These are phyloP conservation scores for Hypocreales sp. DNA, from an alignment of 2,329 filamentous ascomycete species.

Conservation along the genomic window DNA sequence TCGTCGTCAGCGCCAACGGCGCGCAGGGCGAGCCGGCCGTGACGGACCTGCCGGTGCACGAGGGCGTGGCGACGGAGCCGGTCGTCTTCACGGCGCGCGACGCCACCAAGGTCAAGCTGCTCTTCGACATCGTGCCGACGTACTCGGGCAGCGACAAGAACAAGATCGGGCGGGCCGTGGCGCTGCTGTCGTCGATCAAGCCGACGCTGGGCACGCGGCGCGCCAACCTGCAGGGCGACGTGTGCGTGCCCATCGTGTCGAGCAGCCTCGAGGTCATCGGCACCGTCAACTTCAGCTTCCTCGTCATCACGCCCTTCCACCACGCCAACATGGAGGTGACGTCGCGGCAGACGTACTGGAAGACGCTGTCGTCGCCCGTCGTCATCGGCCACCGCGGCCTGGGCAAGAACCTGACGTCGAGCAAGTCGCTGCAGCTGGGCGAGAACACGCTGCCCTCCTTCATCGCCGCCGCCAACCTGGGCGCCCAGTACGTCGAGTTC, in stretches of 20 bases:
- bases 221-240: slow-evolving; percentile 85
- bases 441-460: slow-evolving; percentile 96
- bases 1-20: slow-evolving; percentile 76
- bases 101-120: slow-evolving; percentile 64
- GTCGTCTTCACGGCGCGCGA: slow-evolving; percentile 77
- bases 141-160: slow-evolving; percentile 83
- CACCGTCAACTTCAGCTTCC: slow-evolving; percentile 89
- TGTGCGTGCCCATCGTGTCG: slow-evolving; percentile 81
- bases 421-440: slow-evolving; percentile 80
- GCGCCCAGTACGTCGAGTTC: slow-evolving; percentile 59
- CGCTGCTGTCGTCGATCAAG: slow-evolving; percentile 73
- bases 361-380: slow-evolving; percentile 79
- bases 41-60: slow-evolving; percentile 84
- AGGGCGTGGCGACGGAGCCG: slow-evolving; percentile 85
- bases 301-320: slow-evolving; percentile 84
- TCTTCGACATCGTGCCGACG: slow-evolving; percentile 92
- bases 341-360: slow-evolving; percentile 91
- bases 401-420: slow-evolving; percentile 76
- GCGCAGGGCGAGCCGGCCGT: slow-evolving; percentile 77
- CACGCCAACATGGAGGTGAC: slow-evolving; percentile 91
- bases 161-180: slow-evolving; percentile 79
- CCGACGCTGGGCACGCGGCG: slow-evolving; percentile 69
- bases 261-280: slow-evolving; percentile 82
- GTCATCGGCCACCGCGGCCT: slow-evolving; percentile 58
- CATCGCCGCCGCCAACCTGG: slow-evolving; percentile 87